A percentile compares a stretch with the other conserved stretches of the same genome.
phyloP scores from a whole-genome alignment of 129 eudicot species.

The Flaveria trinervia region DNA sequence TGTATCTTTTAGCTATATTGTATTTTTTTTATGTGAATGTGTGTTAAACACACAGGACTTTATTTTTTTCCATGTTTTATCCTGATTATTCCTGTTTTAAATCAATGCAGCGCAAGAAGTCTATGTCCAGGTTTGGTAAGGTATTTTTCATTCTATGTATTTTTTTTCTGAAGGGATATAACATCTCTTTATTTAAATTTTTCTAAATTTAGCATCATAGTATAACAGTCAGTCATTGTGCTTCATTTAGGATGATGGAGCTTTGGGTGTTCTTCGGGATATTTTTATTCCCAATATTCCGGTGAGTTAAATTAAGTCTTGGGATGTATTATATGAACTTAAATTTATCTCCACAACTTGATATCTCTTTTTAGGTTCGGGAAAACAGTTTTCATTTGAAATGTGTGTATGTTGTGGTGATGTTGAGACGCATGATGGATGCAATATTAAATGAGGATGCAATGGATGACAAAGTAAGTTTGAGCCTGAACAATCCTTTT shows the following conservation, averaged over 20 bases:
- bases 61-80: conserved; percentile 5
- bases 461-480: conserved; percentile 89
- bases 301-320: conserved; percentile 49
- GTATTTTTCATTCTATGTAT: conserved; percentile 22
- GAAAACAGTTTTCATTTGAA: conserved; percentile 66
- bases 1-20: background rate
- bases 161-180: conserved; percentile 6
- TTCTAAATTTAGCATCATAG: conserved; percentile 5
- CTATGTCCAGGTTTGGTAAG: conserved; percentile 25
- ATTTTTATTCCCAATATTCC: conserved; percentile 76
- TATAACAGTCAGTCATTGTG: conserved; percentile 9
- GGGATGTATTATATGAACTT: conserved; percentile 1
- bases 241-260: conserved; percentile 66
- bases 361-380: conserved; percentile 52
- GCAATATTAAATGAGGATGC: conserved; percentile 85
- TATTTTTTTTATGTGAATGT: background rate
- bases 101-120: conserved; percentile 53
- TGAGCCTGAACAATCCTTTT: background rate
- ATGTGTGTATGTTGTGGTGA: conserved; percentile 85
- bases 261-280: conserved; percentile 68
- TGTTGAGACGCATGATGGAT: conserved; percentile 98
- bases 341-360: conserved; percentile 3
- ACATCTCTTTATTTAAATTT: background rate
- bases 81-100: conserved; percentile 18
- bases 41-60: background rate